Conservation (phyloP, 495 filamentous ascomycete species). For the Aspergillus bridgeri region DNA sequence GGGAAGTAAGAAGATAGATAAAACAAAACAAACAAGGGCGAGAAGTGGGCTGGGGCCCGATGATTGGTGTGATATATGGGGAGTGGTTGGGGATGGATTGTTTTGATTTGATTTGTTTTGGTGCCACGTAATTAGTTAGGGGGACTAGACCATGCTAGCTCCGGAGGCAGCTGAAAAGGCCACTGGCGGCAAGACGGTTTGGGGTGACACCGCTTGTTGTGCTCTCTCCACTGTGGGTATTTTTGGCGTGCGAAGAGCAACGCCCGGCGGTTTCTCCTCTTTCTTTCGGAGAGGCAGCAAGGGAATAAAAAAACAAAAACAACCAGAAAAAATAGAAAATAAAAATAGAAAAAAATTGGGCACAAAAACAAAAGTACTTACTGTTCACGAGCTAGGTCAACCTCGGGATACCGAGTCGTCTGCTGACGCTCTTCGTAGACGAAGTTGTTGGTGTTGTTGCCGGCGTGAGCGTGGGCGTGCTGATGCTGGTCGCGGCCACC, state of each 20-base stretch:
- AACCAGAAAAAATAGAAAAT: constrained; percentile 8
- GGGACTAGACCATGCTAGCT: constrained; percentile 32
- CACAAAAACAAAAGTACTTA: constrained; percentile 24
- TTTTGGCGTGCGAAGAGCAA: not conserved
- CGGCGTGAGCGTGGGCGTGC: constrained; percentile 11
- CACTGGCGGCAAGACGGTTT: constrained; percentile 2
- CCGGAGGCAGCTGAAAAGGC: constrained; percentile 10
- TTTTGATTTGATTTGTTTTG: constrained; percentile 14
- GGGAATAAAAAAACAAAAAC: constrained; percentile 16
- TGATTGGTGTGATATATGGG: constrained; percentile 2
- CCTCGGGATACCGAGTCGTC: constrained; percentile 36
- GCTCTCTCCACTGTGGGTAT: constrained; percentile 16
- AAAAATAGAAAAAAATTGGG: constrained; percentile 8
- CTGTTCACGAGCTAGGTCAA: constrained; percentile 56
- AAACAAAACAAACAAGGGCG: constrained; percentile 2
- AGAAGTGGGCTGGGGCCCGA: constrained; percentile 6
- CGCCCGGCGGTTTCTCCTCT: not conserved
- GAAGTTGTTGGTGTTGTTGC: constrained; percentile 18
- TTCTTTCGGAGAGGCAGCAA: not conserved
- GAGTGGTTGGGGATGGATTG: not conserved
- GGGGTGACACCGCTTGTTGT: constrained; percentile 27
- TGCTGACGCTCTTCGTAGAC: constrained; percentile 12
- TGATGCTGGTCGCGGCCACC: constrained; percentile 2
- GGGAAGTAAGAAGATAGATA: not conserved
- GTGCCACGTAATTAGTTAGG: constrained; percentile 40